Evolutionary conservation across 768 basidiomycete genomes (phyloP).

Genomic region (Hydnomerulius pinastri): DNA sequence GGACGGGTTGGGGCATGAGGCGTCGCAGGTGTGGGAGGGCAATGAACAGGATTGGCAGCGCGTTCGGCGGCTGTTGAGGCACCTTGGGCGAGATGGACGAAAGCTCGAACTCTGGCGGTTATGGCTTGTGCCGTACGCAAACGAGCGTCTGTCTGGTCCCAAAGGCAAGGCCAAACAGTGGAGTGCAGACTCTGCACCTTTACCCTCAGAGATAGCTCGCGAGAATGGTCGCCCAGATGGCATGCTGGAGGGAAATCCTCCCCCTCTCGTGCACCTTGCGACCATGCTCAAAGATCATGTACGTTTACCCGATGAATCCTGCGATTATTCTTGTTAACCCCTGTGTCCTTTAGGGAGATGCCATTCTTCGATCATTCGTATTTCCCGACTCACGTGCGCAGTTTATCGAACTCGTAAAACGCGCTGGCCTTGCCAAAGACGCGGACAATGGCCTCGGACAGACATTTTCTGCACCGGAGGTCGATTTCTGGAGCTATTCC

Average conservation of each 20-base stretch:
- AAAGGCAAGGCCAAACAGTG: slow-evolving; percentile 48
- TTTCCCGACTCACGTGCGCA: slow-evolving; percentile 76
- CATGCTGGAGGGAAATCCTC: slow-evolving; percentile 11
- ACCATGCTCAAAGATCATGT: slow-evolving; percentile 62
- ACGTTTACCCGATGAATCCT: slow-evolving; percentile 30
- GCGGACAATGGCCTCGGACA: slow-evolving; percentile 23
- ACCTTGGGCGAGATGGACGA: slow-evolving; percentile 63
- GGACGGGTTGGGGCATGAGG: slow-evolving; percentile 16
- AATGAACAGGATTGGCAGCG: slow-evolving; percentile 62
- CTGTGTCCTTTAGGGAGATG: slow-evolving; percentile 45
- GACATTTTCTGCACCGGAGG: slow-evolving; percentile 37
- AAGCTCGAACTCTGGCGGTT: slow-evolving; percentile 75
- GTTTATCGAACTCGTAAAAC: slow-evolving; percentile 57
- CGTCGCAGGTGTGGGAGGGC: slow-evolving; percentile 56
- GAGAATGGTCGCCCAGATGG: slow-evolving; percentile 11
- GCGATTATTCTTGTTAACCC: slow-evolving; percentile 10
- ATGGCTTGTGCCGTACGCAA: slow-evolving; percentile 57
- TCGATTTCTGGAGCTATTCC: slow-evolving; percentile 74
- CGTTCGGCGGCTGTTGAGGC: slow-evolving; percentile 53
- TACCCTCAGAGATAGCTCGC: slow-evolving; percentile 6
- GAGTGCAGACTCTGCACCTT: slow-evolving; percentile 37
- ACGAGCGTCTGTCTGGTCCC: slow-evolving; percentile 6
- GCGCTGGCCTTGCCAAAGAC: slow-evolving; percentile 43
- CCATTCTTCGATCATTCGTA: slow-evolving; percentile 60
- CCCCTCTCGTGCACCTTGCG: slow-evolving; percentile 46